Conservation (phyloP, 2,329 filamentous ascomycete species). For the Clonostachys sp. region DNA sequence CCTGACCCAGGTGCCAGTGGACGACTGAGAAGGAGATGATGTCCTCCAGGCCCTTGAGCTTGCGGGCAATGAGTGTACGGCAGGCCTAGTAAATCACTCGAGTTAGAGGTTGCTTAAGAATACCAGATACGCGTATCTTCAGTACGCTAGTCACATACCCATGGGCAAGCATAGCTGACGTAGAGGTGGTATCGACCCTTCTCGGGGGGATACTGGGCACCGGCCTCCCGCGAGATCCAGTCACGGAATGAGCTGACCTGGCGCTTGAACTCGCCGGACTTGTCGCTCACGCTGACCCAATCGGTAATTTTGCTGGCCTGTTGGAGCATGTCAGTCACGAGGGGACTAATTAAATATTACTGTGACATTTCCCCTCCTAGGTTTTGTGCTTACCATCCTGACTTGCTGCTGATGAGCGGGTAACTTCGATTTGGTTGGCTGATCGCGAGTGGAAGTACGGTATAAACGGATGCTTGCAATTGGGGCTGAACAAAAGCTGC, state of each 20-base stretch:
- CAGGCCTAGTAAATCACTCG: slow-evolving; percentile 48
- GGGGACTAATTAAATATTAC: not conserved
- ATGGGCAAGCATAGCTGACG: slow-evolving; percentile 90
- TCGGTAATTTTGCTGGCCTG: slow-evolving; percentile 61
- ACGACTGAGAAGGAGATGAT: slow-evolving; percentile 77
- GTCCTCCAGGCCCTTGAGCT: slow-evolving; percentile 88
- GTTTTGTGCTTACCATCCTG: slow-evolving; percentile 1
- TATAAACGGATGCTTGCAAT: not conserved
- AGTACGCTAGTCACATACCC: slow-evolving; percentile 42
- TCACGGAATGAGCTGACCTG: slow-evolving; percentile 78
- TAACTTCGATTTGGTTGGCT: not conserved
- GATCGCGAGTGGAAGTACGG: not conserved
- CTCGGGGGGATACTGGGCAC: slow-evolving; percentile 76
- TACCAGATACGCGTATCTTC: too few species aligned
- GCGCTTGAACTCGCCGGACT: slow-evolving; percentile 88
- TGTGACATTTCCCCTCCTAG: too few species aligned
- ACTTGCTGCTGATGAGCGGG: slow-evolving; percentile 1
- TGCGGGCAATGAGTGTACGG: slow-evolving; percentile 79
- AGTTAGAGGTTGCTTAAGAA: not conserved
- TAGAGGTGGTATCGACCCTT: slow-evolving; percentile 92
- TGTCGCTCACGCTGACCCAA: slow-evolving; percentile 76
- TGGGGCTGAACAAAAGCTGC: not conserved
- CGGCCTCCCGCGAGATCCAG: slow-evolving; percentile 68
- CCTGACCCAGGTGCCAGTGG: slow-evolving; percentile 78
- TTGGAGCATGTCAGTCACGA: not conserved